Base-by-base conservation (phyloP, 495 filamentous ascomycete species). In the Xylaria longipes region DNA sequence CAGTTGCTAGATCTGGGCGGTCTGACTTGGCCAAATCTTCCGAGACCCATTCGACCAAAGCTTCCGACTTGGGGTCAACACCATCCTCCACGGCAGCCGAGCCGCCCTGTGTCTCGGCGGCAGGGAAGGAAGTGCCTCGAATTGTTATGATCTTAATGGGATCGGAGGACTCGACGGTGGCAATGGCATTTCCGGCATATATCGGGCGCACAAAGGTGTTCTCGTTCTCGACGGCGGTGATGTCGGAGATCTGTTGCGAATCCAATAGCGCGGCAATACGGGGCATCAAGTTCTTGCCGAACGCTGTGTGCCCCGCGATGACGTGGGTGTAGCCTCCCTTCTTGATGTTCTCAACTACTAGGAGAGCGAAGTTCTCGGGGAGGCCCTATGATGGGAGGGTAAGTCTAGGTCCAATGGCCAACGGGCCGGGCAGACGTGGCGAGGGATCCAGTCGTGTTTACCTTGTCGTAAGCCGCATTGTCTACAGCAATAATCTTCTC, bases 141-240 rank as follows among this genome's bases (percentile, higher is more conserved):
- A 98, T 91, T 41, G 96, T 99, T 74, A 98, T 88, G 50, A 97
- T 80, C 83, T 98, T 99, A 81, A 93, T 90, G 3, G 84, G 76
- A 77, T 99, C 97, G 68, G 88, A 88, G 8, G 94, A 97, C 80
- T 98, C 93, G 39, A 98, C 94, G n/a, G 97, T 99, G 17, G 97
- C 89, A 75, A 99, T 96, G 62, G 94, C 97, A 79, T 99, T 99
- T 52, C 96, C 96, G 65, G 96, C 96, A 78, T 99, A 99, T 77
- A 99, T 97, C 54, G 97, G 95, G 41, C 96, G 93, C 52, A 98
- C 93, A 79, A 98, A 99, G 27, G 94, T 98, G 80, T 97, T 94
- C 78, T 97, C 94, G 82, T 90, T 89, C 82, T 97, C 87, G 73
- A 98, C 93, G 2, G 82, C 86, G 3, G 89, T 98, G 70, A 98